Conservation (phyloP, 2,329 filamentous ascomycete species). For the Aspergillus felis region DNA sequence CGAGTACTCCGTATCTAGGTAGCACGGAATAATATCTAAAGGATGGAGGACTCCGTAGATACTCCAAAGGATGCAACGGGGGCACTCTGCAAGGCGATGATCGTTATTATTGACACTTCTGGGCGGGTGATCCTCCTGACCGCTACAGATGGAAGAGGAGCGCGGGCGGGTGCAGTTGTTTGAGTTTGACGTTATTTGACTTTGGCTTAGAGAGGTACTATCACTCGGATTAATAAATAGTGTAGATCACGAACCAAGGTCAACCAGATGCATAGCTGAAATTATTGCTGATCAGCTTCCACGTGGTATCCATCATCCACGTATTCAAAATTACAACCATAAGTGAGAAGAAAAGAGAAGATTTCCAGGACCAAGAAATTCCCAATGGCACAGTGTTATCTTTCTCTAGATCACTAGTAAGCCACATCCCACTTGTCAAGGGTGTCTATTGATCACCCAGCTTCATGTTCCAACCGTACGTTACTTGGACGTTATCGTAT, state of each 20-base stretch:
- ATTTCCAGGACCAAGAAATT: neutral
- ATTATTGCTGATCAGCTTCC: neutral
- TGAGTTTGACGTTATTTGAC: neutral
- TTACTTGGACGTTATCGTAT: constrained; percentile 6
- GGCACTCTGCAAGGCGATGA: neutral
- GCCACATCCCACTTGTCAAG: neutral
- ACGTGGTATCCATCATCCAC: neutral
- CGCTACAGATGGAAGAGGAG: no score
- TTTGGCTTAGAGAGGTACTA: neutral
- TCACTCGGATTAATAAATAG: neutral
- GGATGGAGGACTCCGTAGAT: neutral
- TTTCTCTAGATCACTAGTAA: neutral
- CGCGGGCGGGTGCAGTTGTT: no score
- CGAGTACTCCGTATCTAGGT: neutral
- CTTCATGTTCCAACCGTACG: neutral
- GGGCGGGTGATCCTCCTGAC: neutral
- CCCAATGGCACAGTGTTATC: neutral
- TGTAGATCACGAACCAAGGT: neutral
- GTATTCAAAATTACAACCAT: neutral
- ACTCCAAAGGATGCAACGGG: neutral
- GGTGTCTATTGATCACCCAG: neutral
- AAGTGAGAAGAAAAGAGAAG: neutral
- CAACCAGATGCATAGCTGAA: neutral
- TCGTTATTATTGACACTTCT: neutral
- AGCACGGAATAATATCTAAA: neutral